These are phyloP conservation scores for Teunomyces cretensis DNA, from an alignment of 805 yeast genomes.

Conservation along the genomic window DNA sequence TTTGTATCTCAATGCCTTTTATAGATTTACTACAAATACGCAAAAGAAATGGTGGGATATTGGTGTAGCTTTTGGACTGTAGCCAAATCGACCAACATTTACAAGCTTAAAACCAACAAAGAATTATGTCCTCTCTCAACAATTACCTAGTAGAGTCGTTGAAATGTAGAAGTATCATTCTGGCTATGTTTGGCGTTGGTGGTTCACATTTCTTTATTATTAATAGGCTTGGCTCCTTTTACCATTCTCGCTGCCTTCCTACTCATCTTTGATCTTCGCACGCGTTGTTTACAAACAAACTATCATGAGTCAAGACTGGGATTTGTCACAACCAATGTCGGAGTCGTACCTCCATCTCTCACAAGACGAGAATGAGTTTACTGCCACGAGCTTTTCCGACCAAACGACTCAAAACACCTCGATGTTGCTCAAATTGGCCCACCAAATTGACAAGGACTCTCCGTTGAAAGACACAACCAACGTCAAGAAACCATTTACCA, in stretches of 20 bases:
- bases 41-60: no score
- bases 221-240: no score
- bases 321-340: constrained; percentile 24
- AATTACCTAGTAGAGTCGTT: no score
- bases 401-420: constrained; percentile 7
- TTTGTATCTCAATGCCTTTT: no score
- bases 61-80: no score
- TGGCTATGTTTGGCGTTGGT: no score
- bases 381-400: constrained; percentile 2
- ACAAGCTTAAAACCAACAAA: no score
- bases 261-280: not conserved
- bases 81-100: no score
- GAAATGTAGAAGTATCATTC: no score
- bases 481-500: constrained; percentile 1
- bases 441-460: constrained; percentile 11
- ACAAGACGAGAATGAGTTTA: constrained; percentile 17
- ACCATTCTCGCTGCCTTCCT: not conserved
- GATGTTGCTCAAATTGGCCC: constrained; percentile 15
- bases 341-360: constrained; percentile 32
- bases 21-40: no score
- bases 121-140: no score
- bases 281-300: constrained; percentile 10
- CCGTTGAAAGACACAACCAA: not conserved
- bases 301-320: constrained; percentile 12
- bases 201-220: no score